Conservation (phyloP, 139 green algal genomes). For the Tetraselmis striata region DNA sequence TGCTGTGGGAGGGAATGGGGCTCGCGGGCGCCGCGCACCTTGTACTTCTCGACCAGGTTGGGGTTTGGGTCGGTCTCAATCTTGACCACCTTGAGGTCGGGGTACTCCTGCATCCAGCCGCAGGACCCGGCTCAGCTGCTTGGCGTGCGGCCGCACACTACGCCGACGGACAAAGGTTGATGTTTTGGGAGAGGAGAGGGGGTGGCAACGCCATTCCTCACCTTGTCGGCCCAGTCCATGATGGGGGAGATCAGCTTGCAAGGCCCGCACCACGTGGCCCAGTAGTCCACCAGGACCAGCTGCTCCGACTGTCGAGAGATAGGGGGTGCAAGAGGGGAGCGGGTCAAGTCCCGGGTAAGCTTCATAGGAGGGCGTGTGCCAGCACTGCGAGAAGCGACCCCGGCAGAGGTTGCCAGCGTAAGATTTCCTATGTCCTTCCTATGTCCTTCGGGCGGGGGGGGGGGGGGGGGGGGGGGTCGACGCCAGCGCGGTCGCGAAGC, state of each 20-base stretch:
- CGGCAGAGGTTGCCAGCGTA: background rate
- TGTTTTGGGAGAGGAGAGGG: background rate
- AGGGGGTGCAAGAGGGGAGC: background rate
- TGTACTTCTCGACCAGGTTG: conserved; percentile 80
- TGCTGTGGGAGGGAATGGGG: too few relatives aligned
- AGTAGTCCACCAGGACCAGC: conserved; percentile 91
- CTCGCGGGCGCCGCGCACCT: conserved; percentile 58
- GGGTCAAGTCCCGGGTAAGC: background rate
- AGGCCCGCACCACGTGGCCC: conserved; percentile 86
- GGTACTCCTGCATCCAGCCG: conserved; percentile 50
- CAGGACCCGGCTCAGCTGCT: background rate
- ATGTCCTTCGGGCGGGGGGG: background rate
- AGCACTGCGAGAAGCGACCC: background rate
- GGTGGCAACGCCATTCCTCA: conserved; percentile 2
- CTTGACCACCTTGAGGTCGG: conserved; percentile 88
- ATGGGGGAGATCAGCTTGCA: conserved; percentile 82
- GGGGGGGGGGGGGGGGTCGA: background rate
- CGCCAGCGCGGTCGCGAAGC: too few relatives aligned
- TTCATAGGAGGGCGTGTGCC: background rate
- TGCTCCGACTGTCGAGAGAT: conserved; percentile 41
- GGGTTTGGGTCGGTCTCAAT: conserved; percentile 80
- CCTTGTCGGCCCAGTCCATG: conserved; percentile 63
- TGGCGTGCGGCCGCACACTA: background rate
- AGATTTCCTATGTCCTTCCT: background rate
- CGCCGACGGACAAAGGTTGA: conserved; percentile 3